Percentiles rank a stretch among this genome's conserved stretches.
Conservation (phyloP, 2,329 filamentous ascomycete genomes). For the Aspergillus felis region DNA sequence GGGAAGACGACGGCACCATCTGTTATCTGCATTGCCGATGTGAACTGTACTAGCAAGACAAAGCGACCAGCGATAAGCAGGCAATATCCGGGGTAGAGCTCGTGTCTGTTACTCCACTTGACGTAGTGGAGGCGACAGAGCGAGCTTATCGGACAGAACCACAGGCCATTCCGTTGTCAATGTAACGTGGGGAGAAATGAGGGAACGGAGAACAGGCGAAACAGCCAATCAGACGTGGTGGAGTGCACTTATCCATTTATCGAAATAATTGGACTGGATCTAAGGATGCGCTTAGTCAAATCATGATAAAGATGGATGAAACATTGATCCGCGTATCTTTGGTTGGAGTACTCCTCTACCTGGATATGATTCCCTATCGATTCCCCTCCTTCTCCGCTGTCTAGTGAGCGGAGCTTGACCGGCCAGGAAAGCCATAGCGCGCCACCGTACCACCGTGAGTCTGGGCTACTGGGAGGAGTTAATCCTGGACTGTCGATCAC, state of each 20-base stretch:
- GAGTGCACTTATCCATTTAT: neutral
- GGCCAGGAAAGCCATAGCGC: neutral
- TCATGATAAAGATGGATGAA: neutral
- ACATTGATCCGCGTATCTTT: neutral
- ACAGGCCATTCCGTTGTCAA: neutral
- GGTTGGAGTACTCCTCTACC: neutral
- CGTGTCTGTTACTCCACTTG: neutral
- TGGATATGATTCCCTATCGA: neutral
- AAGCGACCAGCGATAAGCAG: constrained; percentile 15
- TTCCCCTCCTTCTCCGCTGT: neutral
- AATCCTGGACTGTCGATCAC: neutral
- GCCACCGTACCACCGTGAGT: neutral
- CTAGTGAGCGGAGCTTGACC: neutral
- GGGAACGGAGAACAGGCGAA: neutral
- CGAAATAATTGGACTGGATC: neutral
- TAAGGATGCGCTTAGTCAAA: neutral
- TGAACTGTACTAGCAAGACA: neutral
- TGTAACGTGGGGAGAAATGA: neutral
- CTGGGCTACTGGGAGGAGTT: neutral
- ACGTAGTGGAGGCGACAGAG: neutral
- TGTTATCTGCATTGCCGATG: constrained; percentile 1
- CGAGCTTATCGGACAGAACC: neutral
- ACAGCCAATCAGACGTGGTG: neutral
- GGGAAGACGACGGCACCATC: neutral
- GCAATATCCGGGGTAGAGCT: constrained; percentile 16